Conservation (phyloP, 176 grass and related monocot genomes). For the Tillandsia leiboldiana region DNA sequence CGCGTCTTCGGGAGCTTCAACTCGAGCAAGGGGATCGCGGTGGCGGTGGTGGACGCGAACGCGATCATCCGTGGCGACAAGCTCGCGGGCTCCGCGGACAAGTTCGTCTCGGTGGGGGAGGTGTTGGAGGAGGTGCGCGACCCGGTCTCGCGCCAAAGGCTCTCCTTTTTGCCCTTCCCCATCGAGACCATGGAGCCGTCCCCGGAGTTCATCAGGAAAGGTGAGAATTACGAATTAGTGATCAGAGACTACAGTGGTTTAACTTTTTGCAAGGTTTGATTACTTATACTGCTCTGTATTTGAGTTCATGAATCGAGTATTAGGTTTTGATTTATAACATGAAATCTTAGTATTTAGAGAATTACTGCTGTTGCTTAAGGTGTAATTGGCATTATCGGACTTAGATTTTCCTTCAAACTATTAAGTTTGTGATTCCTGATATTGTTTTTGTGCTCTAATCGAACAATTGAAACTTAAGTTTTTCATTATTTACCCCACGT, state of each 20-base stretch:
- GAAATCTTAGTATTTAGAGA: too few species aligned
- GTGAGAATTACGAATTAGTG: slow-evolving; percentile 9
- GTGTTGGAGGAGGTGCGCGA: slow-evolving; percentile 86
- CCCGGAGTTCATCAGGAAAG: slow-evolving; percentile 72
- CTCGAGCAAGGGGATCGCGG: slow-evolving; percentile 35
- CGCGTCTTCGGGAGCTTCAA: slow-evolving; percentile 42
- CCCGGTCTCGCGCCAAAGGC: slow-evolving; percentile 44
- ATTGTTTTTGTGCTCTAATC: too few species aligned
- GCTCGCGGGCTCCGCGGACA: slow-evolving; percentile 36
- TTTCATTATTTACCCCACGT: too few species aligned
- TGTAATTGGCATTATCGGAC: too few species aligned
- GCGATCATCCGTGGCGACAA: slow-evolving; percentile 68
- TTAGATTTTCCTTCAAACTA: too few species aligned
- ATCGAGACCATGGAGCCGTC: slow-evolving; percentile 76
- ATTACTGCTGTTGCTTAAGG: too few species aligned
- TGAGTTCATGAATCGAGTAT: too few species aligned
- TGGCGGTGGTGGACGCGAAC: slow-evolving; percentile 88
- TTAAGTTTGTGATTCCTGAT: too few species aligned
- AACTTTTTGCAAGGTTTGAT: slow-evolving; percentile 1
- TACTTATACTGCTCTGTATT: not conserved
- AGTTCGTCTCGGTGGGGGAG: slow-evolving; percentile 66
- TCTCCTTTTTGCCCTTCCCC: slow-evolving; percentile 37
- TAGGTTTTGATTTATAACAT: too few species aligned
- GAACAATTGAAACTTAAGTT: too few species aligned
- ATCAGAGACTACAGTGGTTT: slow-evolving; percentile 35